Conservation (phyloP, 306 rosid species). For the Quercus alba region DNA sequence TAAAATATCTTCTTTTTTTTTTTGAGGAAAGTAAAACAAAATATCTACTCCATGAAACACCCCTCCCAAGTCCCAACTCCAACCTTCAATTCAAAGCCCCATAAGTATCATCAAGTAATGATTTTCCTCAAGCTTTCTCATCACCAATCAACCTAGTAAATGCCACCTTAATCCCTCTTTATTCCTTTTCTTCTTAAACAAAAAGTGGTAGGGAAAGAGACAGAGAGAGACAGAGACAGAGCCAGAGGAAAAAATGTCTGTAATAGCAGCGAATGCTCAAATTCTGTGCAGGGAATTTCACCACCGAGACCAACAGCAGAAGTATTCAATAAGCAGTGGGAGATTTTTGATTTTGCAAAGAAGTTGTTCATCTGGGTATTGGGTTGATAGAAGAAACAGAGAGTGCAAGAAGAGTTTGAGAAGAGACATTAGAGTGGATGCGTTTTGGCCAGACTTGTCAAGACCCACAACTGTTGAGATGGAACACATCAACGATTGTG, state of each 20-base stretch:
- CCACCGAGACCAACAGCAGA: constrained; percentile 46
- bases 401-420: constrained; percentile 25
- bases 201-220: not conserved
- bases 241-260: constrained; percentile 46
- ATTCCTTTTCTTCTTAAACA: not conserved
- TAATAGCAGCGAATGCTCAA: constrained; percentile 51
- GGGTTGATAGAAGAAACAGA: constrained; percentile 35
- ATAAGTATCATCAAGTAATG: not conserved
- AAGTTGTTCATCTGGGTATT: constrained; percentile 32
- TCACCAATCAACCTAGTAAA: not conserved
- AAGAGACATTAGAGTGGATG: constrained; percentile 45
- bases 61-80: not conserved
- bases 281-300: constrained; percentile 38
- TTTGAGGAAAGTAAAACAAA: not conserved
- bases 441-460: constrained; percentile 63
- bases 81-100: not conserved
- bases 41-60: not conserved
- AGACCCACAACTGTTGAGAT: constrained; percentile 45
- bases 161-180: not conserved
- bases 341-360: constrained; percentile 14
- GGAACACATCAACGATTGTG: constrained; percentile 61
- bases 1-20: not conserved
- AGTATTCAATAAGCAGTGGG: constrained; percentile 16
- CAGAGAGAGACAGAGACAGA: not conserved
- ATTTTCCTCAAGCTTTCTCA: not conserved